Conservation (phyloP, 257 asterid species). For the Lantana camara region DNA sequence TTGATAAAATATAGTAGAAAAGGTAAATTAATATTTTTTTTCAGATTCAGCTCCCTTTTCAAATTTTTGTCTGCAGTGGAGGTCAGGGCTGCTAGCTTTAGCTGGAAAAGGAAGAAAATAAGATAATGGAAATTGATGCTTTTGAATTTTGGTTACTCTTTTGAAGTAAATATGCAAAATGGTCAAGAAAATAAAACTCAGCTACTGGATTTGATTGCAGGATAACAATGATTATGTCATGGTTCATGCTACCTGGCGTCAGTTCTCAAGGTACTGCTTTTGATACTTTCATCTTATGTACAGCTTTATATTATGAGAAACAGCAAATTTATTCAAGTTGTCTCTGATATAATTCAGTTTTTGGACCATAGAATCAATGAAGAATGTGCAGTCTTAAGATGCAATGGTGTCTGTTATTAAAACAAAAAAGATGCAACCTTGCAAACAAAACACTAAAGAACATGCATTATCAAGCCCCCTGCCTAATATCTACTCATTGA, state of each 20-base stretch:
- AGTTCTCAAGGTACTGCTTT: slow-evolving; percentile 15
- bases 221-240: neutral
- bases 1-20: neutral
- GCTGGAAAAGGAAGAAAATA: too few relatives aligned
- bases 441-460: too few relatives aligned
- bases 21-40: neutral
- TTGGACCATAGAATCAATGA: neutral
- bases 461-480: slow-evolving; percentile 3
- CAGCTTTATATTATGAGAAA: neutral
- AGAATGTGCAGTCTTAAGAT: neutral
- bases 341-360: neutral
- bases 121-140: slow-evolving; percentile 11
- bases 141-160: too few relatives aligned
- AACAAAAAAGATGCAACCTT: neutral
- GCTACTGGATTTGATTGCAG: slow-evolving; percentile 4
- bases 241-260: neutral
- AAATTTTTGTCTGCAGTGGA: neutral
- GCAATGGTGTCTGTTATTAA: neutral
- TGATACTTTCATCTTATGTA: neutral
- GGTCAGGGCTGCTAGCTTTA: too few relatives aligned
- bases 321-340: neutral
- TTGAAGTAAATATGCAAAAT: neutral
- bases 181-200: neutral
- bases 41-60: slow-evolving; percentile 6
- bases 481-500: neutral